phyloP scores from a whole-genome alignment of 306 rosid genomes.

The Heteromeles arbutifolia region DNA sequence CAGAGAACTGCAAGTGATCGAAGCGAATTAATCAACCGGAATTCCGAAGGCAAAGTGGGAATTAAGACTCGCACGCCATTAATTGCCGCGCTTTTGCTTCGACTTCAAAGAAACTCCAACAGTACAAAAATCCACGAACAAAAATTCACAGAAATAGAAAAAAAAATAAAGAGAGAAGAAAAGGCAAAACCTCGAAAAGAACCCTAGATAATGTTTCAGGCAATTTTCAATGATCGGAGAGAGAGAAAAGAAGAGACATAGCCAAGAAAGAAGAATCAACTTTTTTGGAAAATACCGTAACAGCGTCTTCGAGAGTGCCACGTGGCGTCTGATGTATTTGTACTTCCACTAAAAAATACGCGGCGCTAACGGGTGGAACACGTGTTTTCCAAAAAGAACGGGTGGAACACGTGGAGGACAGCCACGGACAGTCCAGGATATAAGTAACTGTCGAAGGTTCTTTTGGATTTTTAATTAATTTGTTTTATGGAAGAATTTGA shows the following conservation, averaged over 20 bases:
- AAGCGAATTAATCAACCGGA: conserved; percentile 4
- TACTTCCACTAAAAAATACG: not conserved
- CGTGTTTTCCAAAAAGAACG: no score
- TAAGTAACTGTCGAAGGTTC: not conserved
- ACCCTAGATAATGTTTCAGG: conserved; percentile 12
- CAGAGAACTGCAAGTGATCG: conserved; percentile 11
- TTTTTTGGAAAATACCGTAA: not conserved
- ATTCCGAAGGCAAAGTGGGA: not conserved
- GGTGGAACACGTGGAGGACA: conserved; percentile 37
- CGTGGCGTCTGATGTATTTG: not conserved
- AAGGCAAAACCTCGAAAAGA: not conserved
- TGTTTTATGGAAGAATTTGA: no score
- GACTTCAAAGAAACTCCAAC: conserved; percentile 29
- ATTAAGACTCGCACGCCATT: conserved; percentile 34
- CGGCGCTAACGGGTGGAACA: conserved; percentile 31
- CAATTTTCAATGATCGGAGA: not conserved
- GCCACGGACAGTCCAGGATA: not conserved
- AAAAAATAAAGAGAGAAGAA: no score
- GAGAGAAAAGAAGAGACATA: not conserved
- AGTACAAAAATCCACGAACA: not conserved
- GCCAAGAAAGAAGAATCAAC: not conserved
- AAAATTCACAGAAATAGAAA: no score
- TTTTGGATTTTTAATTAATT: not conserved
- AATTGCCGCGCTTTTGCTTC: conserved; percentile 36
- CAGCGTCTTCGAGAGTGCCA: not conserved